Conservation (phyloP, 441 rosid genomes). For the Gossypium trilobum region DNA sequence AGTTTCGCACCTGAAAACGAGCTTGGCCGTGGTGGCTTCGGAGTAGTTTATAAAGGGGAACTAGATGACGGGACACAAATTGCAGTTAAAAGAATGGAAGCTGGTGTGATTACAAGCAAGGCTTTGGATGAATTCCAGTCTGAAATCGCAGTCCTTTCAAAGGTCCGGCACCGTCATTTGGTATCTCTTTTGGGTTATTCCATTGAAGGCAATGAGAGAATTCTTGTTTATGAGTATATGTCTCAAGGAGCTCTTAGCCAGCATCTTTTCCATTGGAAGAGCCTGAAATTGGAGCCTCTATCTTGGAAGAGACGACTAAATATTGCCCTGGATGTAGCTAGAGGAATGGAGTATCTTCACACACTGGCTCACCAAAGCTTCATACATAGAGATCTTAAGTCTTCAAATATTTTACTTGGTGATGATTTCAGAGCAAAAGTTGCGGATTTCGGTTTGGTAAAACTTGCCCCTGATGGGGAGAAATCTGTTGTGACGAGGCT, state of each 20-base stretch:
- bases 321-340: slow-evolving; percentile 67
- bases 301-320: slow-evolving; percentile 59
- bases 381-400: slow-evolving; percentile 73
- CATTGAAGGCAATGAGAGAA: slow-evolving; percentile 49
- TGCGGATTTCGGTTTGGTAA: slow-evolving; percentile 69
- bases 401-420: slow-evolving; percentile 64
- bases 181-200: slow-evolving; percentile 68
- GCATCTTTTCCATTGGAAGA: slow-evolving; percentile 71
- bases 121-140: slow-evolving; percentile 58
- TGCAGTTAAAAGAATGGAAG: slow-evolving; percentile 73
- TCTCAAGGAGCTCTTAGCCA: slow-evolving; percentile 68
- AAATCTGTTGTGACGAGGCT: slow-evolving; percentile 58
- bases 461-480: slow-evolving; percentile 66
- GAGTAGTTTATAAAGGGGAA: slow-evolving; percentile 66
- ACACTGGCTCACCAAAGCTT: slow-evolving; percentile 62
- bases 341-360: slow-evolving; percentile 74
- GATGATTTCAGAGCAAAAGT: slow-evolving; percentile 72
- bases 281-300: slow-evolving; percentile 49
- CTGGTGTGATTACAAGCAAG: slow-evolving; percentile 48
- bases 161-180: slow-evolving; percentile 62
- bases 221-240: slow-evolving; percentile 66
- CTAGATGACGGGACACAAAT: slow-evolving; percentile 60
- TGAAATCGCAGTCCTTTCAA: slow-evolving; percentile 67
- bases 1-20: slow-evolving; percentile 55
- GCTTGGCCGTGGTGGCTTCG: slow-evolving; percentile 73